Base-by-base conservation (phyloP, 768 basidiomycete genomes). In the Tylopilus subfusipes region DNA sequence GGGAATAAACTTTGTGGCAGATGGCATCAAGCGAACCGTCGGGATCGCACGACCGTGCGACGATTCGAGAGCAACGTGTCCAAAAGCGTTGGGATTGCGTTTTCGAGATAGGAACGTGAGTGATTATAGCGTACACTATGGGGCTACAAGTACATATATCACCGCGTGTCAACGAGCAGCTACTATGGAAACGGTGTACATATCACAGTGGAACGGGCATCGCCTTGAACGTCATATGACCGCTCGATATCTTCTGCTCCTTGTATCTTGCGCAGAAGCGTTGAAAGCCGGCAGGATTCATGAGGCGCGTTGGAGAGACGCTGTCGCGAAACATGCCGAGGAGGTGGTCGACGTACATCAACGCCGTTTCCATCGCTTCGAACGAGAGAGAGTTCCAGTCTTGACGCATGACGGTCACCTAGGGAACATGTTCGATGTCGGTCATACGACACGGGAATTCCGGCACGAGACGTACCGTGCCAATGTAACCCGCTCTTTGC, bases 271-370 rank as follows among this genome's bases (percentile, higher is more conserved):
- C 50, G 36, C 66, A 67, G 36, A 67, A 67, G 12, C 55, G 56
- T 42, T 60, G 57, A 46, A 67, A 68, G 18, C 66, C 62, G 6
- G 61, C 58, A 2, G 66, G 66, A 9, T 59, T 61, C 50, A 65
- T 46, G 5, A 55, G 38, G 6, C 43, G 29, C 8, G 58, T 53
- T 1, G 66, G 58, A 11, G 55, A 50, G 4, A 50, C 58, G 19
- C 59, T 60, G 9, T 65, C 63, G 27, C 54, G 67, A 43, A 70
- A 71, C 31, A 68, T 53, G 53, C 59, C 59, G 29, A 73, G 61
- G 7, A 72, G 46, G 47, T 64, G 55, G 57, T 74, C 71, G 30
- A 69, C 64, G 27, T 68, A 73, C 68, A 71, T 70, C 62, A 71
- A 64, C 33, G 54, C 60, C 2, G 66, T 68, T 48, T 68, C 67